Base-by-base conservation (phyloP, 179 eudicot genomes). In the Actinidia chinensis region DNA sequence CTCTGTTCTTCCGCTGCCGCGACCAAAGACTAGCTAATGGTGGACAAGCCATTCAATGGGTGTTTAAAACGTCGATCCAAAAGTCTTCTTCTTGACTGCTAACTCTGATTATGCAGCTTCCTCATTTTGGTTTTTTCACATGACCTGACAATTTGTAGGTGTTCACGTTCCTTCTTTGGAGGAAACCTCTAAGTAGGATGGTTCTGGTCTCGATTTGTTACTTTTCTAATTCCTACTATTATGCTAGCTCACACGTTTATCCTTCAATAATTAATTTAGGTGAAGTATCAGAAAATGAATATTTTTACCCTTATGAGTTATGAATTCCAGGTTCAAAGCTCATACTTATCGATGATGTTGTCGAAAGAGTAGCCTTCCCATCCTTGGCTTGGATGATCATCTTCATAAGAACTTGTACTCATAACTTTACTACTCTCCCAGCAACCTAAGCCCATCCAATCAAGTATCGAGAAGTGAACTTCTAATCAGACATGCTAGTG, bases 391-490 rank as follows among this genome's bases (percentile, higher is more conserved):
- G 85, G 91, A 93, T 63, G 98, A 93, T 87, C 93, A 93, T 71
- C 88, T 95, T 20, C 93, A 93, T 78, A 86, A 93, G 76, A 90
- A 89, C 91, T 95, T 71, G 93, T 98, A 17, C 98, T 82, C 98
- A 95, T 71, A 95, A 95, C 76, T 93, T 98, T 95, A 95, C 79
- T 95, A n/a, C n/a, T n/a, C 79, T 95, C 98, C 40, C 98, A 93
- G 86, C 98, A 95, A 87, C 98, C 98, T n/a, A 95, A 93, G 73
- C 98, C 98, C 96, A 90, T 60, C 90, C 88, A 36, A 91, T 93
- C 76, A 95, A 93, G 80, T 95, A 90, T 74, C 85, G 98, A 81
- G 94, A 88, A 47, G 90, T 87, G n/a, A 95, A 67, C 98, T 86
- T 84, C 84, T 95, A 81, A 48, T 90, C 81, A 98, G 91, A 81